Percentiles rank a stretch among this genome's conserved stretches.
phyloP scores from a whole-genome alignment of 352 stramenopile genomes.

The Phytophthora europaea region DNA sequence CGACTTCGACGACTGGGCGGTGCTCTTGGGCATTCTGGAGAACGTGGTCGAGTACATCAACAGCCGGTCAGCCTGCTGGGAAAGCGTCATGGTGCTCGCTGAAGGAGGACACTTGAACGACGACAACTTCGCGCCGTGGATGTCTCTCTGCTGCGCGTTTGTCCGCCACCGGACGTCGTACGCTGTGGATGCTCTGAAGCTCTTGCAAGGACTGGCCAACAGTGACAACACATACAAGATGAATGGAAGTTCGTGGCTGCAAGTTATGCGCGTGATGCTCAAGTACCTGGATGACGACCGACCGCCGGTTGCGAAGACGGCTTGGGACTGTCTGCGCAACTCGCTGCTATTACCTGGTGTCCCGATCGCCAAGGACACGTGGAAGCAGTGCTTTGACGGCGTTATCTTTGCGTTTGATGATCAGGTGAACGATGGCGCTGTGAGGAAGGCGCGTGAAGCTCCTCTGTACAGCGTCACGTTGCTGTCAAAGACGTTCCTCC shows the following conservation, averaged over 20 bases:
- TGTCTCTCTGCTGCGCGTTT: constrained; percentile 82
- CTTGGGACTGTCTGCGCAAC: constrained; percentile 88
- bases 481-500: constrained; percentile 89
- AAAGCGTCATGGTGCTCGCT: constrained; percentile 77
- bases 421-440: constrained; percentile 71
- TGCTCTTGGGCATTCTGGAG: constrained; percentile 78
- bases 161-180: constrained; percentile 83
- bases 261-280: constrained; percentile 90
- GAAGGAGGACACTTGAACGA: constrained; percentile 80
- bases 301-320: constrained; percentile 77
- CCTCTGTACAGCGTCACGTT: constrained; percentile 86
- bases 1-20: constrained; percentile 83
- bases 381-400: constrained; percentile 88
- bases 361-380: constrained; percentile 76
- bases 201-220: constrained; percentile 80
- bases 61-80: constrained; percentile 75
- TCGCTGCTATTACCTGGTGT: constrained; percentile 80
- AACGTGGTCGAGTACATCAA: constrained; percentile 86
- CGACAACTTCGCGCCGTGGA: constrained; percentile 87
- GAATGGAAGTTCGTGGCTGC: constrained; percentile 77
- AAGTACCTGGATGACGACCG: constrained; percentile 86
- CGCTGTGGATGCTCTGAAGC: constrained; percentile 77
- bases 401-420: constrained; percentile 91
- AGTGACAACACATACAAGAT: constrained; percentile 82
- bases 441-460: constrained; percentile 68